A percentile compares a stretch with the other conserved stretches of the same genome.
Evolutionary conservation across 139 green algal species (phyloP).

Genomic region (Chlorella sp.): DNA sequence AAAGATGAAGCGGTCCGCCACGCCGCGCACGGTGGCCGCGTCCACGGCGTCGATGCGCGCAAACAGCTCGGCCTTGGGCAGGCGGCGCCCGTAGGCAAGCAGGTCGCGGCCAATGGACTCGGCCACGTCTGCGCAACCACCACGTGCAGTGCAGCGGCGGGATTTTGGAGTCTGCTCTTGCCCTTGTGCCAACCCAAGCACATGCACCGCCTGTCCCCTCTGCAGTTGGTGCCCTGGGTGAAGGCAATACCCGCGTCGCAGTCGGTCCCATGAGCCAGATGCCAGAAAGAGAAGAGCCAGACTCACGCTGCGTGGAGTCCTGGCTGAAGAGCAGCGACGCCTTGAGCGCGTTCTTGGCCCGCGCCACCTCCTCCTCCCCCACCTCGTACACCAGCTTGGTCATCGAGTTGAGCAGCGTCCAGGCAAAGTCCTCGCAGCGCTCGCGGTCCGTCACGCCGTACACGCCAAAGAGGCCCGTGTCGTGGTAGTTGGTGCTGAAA

Average conservation of each 20-base stretch:
- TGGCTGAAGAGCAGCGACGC: conserved; percentile 58
- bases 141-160: too few relatives aligned
- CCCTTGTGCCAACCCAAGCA: too few relatives aligned
- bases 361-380: conserved; percentile 72
- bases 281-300: background rate
- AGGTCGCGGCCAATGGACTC: conserved; percentile 94
- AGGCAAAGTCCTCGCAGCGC: conserved; percentile 45
- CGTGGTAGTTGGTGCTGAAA: conserved; percentile 97
- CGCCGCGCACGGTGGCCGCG: conserved; percentile 70
- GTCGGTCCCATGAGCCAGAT: too few relatives aligned
- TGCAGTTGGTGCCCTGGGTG: too few relatives aligned
- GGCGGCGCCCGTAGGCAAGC: conserved; percentile 88
- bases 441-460: conserved; percentile 61
- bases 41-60: conserved; percentile 94
- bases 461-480: conserved; percentile 94
- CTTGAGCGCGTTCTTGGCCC: conserved; percentile 96
- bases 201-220: too few relatives aligned
- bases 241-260: too few relatives aligned
- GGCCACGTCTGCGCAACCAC: conserved; percentile 69
- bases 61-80: conserved; percentile 96
- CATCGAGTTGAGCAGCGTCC: conserved; percentile 63
- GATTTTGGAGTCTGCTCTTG: background rate
- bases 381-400: conserved; percentile 85
- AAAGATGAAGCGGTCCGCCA: conserved; percentile 86
- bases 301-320: conserved; percentile 48